phyloP scores from a whole-genome alignment of 2,329 filamentous ascomycete genomes.

The Lizonia empirigonia region DNA sequence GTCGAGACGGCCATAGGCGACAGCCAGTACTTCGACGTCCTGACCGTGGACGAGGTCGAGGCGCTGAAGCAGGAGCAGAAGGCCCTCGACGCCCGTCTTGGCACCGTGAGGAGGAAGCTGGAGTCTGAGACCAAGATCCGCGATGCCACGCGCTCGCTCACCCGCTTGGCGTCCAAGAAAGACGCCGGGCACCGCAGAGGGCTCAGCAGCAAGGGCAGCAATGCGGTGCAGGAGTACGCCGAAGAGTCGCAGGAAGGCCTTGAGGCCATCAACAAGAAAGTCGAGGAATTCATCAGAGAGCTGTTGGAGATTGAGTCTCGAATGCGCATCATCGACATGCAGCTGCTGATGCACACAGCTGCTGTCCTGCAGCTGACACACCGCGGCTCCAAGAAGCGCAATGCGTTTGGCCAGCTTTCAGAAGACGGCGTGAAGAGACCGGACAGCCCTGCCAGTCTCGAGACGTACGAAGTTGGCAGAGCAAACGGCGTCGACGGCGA shows the following conservation, averaged over 20 bases:
- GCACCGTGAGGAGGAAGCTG: constrained; percentile 80
- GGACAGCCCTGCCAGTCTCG: constrained; percentile 77
- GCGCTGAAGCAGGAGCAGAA: constrained; percentile 85
- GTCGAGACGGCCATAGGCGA: constrained; percentile 93
- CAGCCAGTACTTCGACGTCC: constrained; percentile 80
- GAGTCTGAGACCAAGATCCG: constrained; percentile 91
- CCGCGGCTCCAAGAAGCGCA: constrained; percentile 69
- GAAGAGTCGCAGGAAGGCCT: constrained; percentile 73
- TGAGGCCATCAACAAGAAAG: constrained; percentile 74
- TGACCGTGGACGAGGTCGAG: constrained; percentile 92
- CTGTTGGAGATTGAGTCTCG: constrained; percentile 78
- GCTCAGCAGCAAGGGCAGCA: constrained; percentile 55
- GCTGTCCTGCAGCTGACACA: constrained; percentile 92
- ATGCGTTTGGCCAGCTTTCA: constrained; percentile 49
- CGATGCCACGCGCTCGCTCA: constrained; percentile 87
- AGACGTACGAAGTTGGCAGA: constrained; percentile 66
- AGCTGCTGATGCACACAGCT: constrained; percentile 86
- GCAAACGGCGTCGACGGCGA: constrained; percentile 57
- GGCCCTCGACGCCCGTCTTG: constrained; percentile 74
- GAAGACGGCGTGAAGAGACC: constrained; percentile 56
- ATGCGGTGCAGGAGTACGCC: constrained; percentile 34
- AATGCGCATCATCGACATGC: constrained; percentile 74
- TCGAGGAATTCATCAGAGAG: constrained; percentile 82
- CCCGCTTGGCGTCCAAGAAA: constrained; percentile 74
- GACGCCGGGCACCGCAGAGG: constrained; percentile 55